Conservation (phyloP, 495 filamentous ascomycete genomes). For the Podospora conica region DNA sequence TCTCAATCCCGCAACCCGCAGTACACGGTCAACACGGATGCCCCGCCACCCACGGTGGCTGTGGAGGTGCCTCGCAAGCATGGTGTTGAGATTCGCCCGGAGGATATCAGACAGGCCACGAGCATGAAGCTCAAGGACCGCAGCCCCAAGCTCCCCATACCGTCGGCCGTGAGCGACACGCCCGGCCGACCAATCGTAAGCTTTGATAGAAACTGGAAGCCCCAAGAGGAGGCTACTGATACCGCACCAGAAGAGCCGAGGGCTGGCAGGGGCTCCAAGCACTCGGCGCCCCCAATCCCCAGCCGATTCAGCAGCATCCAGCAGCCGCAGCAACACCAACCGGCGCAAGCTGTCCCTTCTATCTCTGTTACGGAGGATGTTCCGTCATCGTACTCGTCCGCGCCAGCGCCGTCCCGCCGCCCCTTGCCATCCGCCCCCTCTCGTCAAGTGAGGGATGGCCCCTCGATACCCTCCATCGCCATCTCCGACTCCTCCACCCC, state of each 20-base stretch:
- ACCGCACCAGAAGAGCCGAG: conserved; percentile 40
- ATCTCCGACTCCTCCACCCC: conserved; percentile 27
- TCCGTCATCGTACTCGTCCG: conserved; percentile 30
- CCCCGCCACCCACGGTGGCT: conserved; percentile 26
- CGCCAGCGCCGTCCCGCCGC: conserved; percentile 25
- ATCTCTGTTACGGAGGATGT: conserved; percentile 53
- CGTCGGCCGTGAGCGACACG: conserved; percentile 77
- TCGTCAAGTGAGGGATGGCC: conserved; percentile 35
- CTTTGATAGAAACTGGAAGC: conserved; percentile 78
- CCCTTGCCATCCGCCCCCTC: conserved; percentile 31
- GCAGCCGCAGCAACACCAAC: conserved; percentile 22
- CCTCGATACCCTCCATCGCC: conserved; percentile 23
- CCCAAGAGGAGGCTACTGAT: conserved; percentile 54
- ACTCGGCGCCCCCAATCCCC: conserved; percentile 23
- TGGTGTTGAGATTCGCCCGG: conserved; percentile 72
- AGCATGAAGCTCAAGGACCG: conserved; percentile 79
- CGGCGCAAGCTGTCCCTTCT: conserved; percentile 43
- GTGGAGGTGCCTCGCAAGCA: conserved; percentile 53
- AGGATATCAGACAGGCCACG: conserved; percentile 86
- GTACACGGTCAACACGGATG: conserved; percentile 57
- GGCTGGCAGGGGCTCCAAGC: conserved; percentile 15
- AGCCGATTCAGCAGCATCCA: conserved; percentile 20
- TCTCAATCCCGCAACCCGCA: conserved; percentile 66
- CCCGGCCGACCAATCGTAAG: conserved; percentile 88
- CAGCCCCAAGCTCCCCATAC: conserved; percentile 76